Evolutionary conservation across 495 filamentous ascomycete species (phyloP).

Genomic region (Aspergillus coremiiformis): DNA sequence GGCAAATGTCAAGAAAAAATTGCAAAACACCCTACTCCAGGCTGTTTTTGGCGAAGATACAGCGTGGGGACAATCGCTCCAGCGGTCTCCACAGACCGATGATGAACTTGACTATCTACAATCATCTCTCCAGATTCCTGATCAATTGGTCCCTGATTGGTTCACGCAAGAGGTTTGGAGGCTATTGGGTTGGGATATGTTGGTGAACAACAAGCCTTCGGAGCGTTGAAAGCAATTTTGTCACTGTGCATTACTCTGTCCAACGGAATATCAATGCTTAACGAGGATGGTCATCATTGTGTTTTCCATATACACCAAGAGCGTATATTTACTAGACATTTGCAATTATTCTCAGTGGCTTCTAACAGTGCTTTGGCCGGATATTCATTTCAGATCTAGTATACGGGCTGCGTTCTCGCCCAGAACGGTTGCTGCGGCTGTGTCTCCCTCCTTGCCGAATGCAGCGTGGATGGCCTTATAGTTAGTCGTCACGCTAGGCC

Average conservation of each 20-base stretch:
- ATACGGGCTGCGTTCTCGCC: slow-evolving; percentile 65
- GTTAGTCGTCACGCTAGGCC: slow-evolving; percentile 80
- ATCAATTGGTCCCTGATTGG: slow-evolving; percentile 33
- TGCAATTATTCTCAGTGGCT: neutral
- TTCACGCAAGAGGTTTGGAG: slow-evolving; percentile 42
- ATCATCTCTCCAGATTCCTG: neutral
- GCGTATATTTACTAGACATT: neutral
- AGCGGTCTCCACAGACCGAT: slow-evolving; percentile 18
- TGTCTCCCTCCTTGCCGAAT: slow-evolving; percentile 46
- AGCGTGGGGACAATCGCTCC: slow-evolving; percentile 16
- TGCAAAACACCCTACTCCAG: slow-evolving; percentile 38
- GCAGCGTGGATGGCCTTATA: slow-evolving; percentile 59
- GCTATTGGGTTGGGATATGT: slow-evolving; percentile 43
- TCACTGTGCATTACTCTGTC: neutral
- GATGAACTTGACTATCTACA: slow-evolving; percentile 6
- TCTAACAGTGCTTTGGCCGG: neutral
- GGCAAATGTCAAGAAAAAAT: slow-evolving; percentile 18
- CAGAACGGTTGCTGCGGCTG: slow-evolving; percentile 47
- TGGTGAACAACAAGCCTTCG: slow-evolving; percentile 10
- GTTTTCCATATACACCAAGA: neutral
- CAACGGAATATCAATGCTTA: neutral
- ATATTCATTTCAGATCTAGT: slow-evolving; percentile 43
- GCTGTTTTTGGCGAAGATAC: slow-evolving; percentile 32
- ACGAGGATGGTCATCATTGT: neutral
- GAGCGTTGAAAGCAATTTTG: neutral